Base-by-base conservation (phyloP, 495 filamentous ascomycete species). In the Neurospora pannonica region DNA sequence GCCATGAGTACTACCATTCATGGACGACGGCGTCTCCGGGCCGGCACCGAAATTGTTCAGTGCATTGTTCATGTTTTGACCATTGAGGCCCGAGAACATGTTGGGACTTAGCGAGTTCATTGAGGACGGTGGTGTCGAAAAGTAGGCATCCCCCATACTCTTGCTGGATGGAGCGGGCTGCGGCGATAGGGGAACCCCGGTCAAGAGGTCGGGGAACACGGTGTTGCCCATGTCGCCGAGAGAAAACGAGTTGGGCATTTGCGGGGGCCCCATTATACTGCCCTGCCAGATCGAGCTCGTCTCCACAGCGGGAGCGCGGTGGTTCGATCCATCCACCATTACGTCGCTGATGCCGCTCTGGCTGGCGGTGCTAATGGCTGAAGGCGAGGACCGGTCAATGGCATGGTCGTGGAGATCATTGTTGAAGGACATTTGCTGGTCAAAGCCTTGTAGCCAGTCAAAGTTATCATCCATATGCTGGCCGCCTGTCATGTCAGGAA, bases 321-420 rank as follows among this genome's bases (percentile, higher is more conserved):
- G 90, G 77, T 92, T 92, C 13, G 92, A 90, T 6, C 92, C 93
- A 80, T 97, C 94, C 48, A 97, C 84, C 92, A 97, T 95, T 73
- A 94, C 89, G 79, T 98, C 95, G 81, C 94, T 97, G 78, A 97
- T 92, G 17, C 92, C 93, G 82, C 92, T 95, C 76, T 95, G 94
- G 78, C 95, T 97, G 37, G 91, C 92, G 21, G 92, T 96, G 82
- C 95, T 97, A 78, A 97, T 94, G 31, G 92, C 95, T 10, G 95
- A 98, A 9, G 96, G 96, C 7, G 97, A 98, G 13, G 96, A 98
- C 48, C 92, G 94, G 76, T 97, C 96, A 71, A 98, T 88, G 10
- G 90, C 93, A 73, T 90, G 92, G 76, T 97, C 94, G 74, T 90
- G 90, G 34, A 82, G 82, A 71, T 80, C 84, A 76, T 88, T 89